Conservation (phyloP, 2,329 filamentous ascomycete species). For the Ophiostoma pallidulum region DNA sequence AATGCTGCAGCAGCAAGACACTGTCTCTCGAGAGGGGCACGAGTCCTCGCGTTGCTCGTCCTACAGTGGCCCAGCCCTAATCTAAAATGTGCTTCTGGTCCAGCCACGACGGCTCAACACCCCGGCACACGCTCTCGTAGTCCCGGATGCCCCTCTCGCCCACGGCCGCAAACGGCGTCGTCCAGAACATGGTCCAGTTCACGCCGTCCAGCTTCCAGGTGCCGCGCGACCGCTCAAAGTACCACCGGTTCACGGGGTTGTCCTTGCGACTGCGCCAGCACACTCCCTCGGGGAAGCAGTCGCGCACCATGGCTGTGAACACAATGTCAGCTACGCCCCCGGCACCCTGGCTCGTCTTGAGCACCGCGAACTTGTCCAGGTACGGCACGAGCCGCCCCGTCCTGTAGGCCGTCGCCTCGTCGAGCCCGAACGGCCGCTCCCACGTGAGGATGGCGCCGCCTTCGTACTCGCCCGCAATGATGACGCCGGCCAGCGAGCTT, state of each 20-base stretch:
- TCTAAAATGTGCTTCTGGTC: slow-evolving; percentile 50
- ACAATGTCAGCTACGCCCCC: slow-evolving; percentile 92
- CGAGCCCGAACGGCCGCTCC: slow-evolving; percentile 58
- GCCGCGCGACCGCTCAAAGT: slow-evolving; percentile 82
- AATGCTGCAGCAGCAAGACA: too few relatives aligned
- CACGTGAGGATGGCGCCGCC: slow-evolving; percentile 91
- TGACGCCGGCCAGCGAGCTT: slow-evolving; percentile 75
- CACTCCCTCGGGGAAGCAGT: slow-evolving; percentile 79
- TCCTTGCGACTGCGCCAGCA: slow-evolving; percentile 85
- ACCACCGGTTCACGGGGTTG: slow-evolving; percentile 99
- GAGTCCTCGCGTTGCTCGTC: too few relatives aligned
- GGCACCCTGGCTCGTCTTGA: slow-evolving; percentile 78
- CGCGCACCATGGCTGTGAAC: slow-evolving; percentile 88
- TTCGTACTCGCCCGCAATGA: slow-evolving; percentile 94
- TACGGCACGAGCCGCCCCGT: slow-evolving; percentile 72
- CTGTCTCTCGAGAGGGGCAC: too few relatives aligned
- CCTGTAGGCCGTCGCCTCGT: slow-evolving; percentile 43
- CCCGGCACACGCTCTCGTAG: slow-evolving; percentile 66
- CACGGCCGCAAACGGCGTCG: slow-evolving; percentile 56
- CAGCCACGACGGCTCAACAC: slow-evolving; percentile 54
- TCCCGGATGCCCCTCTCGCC: slow-evolving; percentile 49
- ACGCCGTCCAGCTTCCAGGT: slow-evolving; percentile 72
- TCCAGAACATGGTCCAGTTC: slow-evolving; percentile 99
- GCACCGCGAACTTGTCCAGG: slow-evolving; percentile 92
- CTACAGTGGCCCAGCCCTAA: too few relatives aligned